A percentile compares a stretch with the other conserved stretches of the same genome.
These are phyloP conservation scores for Penicillium sp. DNA, from an alignment of 2,329 filamentous ascomycete genomes.

Conservation along the genomic window DNA sequence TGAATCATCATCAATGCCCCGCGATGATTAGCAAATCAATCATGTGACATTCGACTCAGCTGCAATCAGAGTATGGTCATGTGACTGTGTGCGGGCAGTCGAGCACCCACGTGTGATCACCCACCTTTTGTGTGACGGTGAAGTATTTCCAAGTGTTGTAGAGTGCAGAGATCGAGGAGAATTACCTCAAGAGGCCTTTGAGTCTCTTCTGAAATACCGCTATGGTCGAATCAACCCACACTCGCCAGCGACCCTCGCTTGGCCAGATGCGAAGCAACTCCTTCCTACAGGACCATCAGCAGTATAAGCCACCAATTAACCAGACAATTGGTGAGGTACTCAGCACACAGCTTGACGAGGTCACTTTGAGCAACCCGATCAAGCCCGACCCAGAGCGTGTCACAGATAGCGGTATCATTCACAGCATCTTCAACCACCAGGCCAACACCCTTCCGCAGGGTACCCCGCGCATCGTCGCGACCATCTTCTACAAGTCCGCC, in stretches of 20 bases:
- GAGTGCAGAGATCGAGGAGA: neutral
- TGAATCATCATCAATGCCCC: neutral
- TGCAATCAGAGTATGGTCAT: neutral
- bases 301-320: constrained; percentile 48
- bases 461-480: constrained; percentile 51
- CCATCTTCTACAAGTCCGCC: constrained; percentile 53
- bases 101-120: constrained; percentile 15
- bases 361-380: constrained; percentile 41
- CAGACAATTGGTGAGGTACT: constrained; percentile 45
- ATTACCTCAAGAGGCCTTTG: neutral
- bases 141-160: constrained; percentile 3
- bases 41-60: neutral
- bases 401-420: constrained; percentile 51
- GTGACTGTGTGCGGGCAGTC: neutral
- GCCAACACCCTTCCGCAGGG: constrained; percentile 44
- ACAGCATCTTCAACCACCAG: constrained; percentile 51
- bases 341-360: constrained; percentile 35
- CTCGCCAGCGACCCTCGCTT: constrained; percentile 48
- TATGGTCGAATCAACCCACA: constrained; percentile 37
- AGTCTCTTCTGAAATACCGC: neutral
- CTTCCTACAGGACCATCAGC: constrained; percentile 54
- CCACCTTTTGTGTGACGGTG: constrained; percentile 5
- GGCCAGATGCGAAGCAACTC: constrained; percentile 50
- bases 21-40: neutral
- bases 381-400: constrained; percentile 46